Base-by-base conservation (phyloP, 306 rosid genomes). In the Astragalus glycyphyllos region DNA sequence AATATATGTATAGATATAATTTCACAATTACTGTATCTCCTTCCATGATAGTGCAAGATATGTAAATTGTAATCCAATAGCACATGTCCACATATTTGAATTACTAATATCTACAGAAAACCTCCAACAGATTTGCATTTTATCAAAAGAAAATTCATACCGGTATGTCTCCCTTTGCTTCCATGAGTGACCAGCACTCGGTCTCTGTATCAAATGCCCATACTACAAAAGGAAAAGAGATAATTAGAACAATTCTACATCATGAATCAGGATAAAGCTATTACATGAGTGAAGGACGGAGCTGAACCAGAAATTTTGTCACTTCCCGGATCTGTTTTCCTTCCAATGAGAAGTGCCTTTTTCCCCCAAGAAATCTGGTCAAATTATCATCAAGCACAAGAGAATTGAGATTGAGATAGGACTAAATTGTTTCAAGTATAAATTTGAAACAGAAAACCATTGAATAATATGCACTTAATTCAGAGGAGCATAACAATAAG, bases 141-240 rank as follows among this genome's bases (percentile, higher is more conserved):
- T 20, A 4, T 55, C 65, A 71, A 44, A 63, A n/a, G 60, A 73
- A 34, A 35, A 50, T 63, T 48, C 63, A 23, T 89, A 94, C 99
- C 78, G 97, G 96, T 69, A 87, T 62, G 70, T 91, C 90, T 64
- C 99, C 97, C 80, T 94, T 94, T 77, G 97, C 87, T 82, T 94
- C 99, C 86, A 94, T 61, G 65, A 79, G 87, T 2, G 97, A 91
- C 99, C 99, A 94, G 78, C 96, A 91, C 82, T 89, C 97, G 8
- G 96, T 76, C 83, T 89, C 97, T 12, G 87, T 86, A 79, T 94
- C 97, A 77, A 94, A 91, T 8, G 95, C 92, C 97, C 97, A 94
- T 56, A 91, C 99, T 94, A 80, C 75, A 81, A 67, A 74, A 17
- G 46, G 65, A 72, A 59, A 35, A 72, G 45, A 7, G 63, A 14